Percentiles rank a stretch among this genome's conserved stretches.
phyloP scores from a whole-genome alignment of 495 filamentous ascomycete genomes.

The Hypoxylon crocopeplum region DNA sequence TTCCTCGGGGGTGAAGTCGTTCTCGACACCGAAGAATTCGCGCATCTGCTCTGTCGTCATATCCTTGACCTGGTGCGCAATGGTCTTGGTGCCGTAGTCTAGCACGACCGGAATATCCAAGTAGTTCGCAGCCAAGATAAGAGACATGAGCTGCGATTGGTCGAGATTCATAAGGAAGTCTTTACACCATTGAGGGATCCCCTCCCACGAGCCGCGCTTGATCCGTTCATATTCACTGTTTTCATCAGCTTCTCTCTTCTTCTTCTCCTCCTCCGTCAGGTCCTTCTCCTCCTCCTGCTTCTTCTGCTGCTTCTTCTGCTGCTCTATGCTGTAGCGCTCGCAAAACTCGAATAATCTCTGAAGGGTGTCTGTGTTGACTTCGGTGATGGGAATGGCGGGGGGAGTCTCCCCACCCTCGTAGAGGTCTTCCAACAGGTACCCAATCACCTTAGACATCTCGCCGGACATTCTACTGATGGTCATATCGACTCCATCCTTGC shows the following conservation, averaged over 20 bases:
- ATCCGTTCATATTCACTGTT: not conserved
- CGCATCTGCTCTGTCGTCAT: slow-evolving; percentile 77
- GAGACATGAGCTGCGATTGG: not conserved
- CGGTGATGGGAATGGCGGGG: not conserved
- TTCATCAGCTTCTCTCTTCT: not conserved
- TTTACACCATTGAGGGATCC: not conserved
- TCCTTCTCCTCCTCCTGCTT: not conserved
- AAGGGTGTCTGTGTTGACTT: not conserved
- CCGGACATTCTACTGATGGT: slow-evolving; percentile 1
- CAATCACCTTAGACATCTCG: not conserved
- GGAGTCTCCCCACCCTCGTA: not conserved
- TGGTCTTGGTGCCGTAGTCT: slow-evolving; percentile 71
- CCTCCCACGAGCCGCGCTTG: not conserved
- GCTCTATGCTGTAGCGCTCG: not conserved
- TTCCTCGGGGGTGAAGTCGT: slow-evolving; percentile 78
- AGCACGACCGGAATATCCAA: slow-evolving; percentile 74
- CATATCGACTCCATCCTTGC: not conserved
- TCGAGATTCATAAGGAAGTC: not conserved
- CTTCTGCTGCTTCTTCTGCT: not conserved
- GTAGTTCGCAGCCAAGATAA: slow-evolving; percentile 69
- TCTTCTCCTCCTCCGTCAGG: not conserved
- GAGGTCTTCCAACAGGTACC: slow-evolving; percentile 12
- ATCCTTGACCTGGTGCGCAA: slow-evolving; percentile 78
- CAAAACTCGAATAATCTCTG: not conserved
- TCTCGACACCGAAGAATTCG: slow-evolving; percentile 78